Percentiles rank a stretch among this genome's conserved stretches.
Evolutionary conservation across 129 eudicot genomes (phyloP).

Genomic region (Artemisia argyi): DNA sequence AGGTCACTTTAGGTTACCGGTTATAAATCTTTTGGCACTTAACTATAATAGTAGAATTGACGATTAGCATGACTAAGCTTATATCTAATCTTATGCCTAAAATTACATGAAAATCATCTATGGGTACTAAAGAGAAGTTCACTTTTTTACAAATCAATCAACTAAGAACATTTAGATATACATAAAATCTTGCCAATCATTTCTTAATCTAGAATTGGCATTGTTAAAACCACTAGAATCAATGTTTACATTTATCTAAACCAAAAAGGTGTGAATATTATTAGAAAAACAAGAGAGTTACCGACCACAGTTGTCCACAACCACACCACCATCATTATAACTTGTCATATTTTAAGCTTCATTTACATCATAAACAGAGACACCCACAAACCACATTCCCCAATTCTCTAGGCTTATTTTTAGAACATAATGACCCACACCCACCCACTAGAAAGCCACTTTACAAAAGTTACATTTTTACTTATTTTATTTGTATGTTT

Average conservation of each 20-base stretch:
- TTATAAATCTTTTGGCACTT: no score
- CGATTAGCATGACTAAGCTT: no score
- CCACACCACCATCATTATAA: slow-evolving; percentile 40
- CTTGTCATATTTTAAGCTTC: slow-evolving; percentile 18
- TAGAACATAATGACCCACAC: slow-evolving; percentile 25
- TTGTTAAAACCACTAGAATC: no score
- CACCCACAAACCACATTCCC: slow-evolving; percentile 29
- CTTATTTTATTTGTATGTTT: slow-evolving; percentile 13
- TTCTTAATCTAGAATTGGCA: no score
- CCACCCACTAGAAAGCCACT: slow-evolving; percentile 27
- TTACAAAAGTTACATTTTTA: slow-evolving; percentile 34
- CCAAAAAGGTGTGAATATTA: background rate
- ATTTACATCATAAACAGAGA: slow-evolving; percentile 36
- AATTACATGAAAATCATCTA: no score
- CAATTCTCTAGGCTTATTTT: slow-evolving; percentile 40
- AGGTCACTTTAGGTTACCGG: no score
- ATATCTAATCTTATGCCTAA: no score
- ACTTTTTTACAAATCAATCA: no score
- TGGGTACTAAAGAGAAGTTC: no score
- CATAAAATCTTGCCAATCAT: no score
- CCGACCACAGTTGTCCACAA: slow-evolving; percentile 32
- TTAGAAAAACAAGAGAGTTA: slow-evolving; percentile 4
- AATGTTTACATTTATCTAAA: background rate
- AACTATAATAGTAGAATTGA: no score
- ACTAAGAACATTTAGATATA: no score